Conservation (phyloP, 306 rosid species). For the Crotalaria pallida region DNA sequence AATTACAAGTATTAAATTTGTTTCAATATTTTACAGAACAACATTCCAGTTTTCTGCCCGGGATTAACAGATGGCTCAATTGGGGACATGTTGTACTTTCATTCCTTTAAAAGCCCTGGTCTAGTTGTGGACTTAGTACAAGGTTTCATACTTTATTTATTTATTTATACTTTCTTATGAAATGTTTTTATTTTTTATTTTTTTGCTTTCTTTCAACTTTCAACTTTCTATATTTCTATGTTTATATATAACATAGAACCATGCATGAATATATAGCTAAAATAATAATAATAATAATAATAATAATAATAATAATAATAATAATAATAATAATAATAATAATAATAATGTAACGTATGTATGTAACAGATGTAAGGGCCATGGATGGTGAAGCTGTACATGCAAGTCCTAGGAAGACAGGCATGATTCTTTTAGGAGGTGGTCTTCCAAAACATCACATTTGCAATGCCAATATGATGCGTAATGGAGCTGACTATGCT, state of each 20-base stretch:
- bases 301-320: too few relatives aligned
- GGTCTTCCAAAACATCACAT: constrained; percentile 97
- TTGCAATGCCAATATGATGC: constrained; percentile 99
- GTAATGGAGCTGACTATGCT: constrained; percentile 92
- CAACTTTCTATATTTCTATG: too few relatives aligned
- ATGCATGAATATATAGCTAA: too few relatives aligned
- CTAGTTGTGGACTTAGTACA: constrained; percentile 69
- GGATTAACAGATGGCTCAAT: constrained; percentile 93
- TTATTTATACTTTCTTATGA: too few relatives aligned
- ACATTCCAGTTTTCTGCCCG: constrained; percentile 87
- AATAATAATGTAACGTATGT: too few relatives aligned
- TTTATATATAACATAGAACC: too few relatives aligned
- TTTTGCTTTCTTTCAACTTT: background rate
- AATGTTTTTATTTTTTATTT: too few relatives aligned
- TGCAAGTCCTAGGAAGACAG: constrained; percentile 84
- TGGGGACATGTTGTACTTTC: constrained; percentile 95
- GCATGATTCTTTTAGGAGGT: constrained; percentile 92
- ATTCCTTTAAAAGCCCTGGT: constrained; percentile 80
- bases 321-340: too few relatives aligned
- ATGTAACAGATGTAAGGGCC: constrained; percentile 77
- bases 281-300: too few relatives aligned
- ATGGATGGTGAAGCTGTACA: constrained; percentile 89
- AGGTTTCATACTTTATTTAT: constrained; percentile 37
- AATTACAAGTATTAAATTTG: background rate
- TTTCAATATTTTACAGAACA: constrained; percentile 52